Base-by-base conservation (phyloP, 306 rosid species). In the Inga leiocalycina region DNA sequence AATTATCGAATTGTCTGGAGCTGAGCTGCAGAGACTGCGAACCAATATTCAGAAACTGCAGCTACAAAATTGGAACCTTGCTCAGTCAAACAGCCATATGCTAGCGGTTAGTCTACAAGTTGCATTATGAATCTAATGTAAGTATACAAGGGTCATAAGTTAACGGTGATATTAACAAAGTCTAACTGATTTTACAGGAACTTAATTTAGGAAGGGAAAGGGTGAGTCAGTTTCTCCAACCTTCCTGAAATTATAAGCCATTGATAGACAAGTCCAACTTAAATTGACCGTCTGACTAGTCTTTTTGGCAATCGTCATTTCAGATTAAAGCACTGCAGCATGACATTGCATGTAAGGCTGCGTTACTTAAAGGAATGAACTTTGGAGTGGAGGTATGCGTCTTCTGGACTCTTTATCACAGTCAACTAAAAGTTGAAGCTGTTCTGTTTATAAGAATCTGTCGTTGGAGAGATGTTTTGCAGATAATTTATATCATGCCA, bases 41-140 rank as follows among this genome's bases (percentile, higher is more conserved):
- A 83, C 62, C 56, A 83, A 76, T 54, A 46, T 87, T 86, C 92
- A 90, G 89, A 92, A 92, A 75, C 82, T 92, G 86, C 93, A 92
- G 85, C 85, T 89, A 20, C 97, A 90, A 69, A 92, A 92, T 80
- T 84, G 88, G 97, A 87, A 87, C 76, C 94, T 92, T 81, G 90
- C 92, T 81, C 94, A 90, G 82, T 87, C 92, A 39, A 92, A 92
- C 81, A 90, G 91, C 85, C 86, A 84, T 49, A 89, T 92, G 88
- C 84, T 79, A 81, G 94, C 91, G 66, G 96, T 92, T 64, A 12
- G 59, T 3, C 45, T 37, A 19, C 52, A 49, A 52, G 45, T 39
- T 67, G 59, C 68, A 43, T 35, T 78, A 34, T 66, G 22, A 64
- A 64, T 64, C 17, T 64, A 66, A 32, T 24, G 10, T 46, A 4